Evolutionary conservation across 1,284 basidiomycete species (phyloP).

Genomic region (Cutaneotrichosporon sp.): DNA sequence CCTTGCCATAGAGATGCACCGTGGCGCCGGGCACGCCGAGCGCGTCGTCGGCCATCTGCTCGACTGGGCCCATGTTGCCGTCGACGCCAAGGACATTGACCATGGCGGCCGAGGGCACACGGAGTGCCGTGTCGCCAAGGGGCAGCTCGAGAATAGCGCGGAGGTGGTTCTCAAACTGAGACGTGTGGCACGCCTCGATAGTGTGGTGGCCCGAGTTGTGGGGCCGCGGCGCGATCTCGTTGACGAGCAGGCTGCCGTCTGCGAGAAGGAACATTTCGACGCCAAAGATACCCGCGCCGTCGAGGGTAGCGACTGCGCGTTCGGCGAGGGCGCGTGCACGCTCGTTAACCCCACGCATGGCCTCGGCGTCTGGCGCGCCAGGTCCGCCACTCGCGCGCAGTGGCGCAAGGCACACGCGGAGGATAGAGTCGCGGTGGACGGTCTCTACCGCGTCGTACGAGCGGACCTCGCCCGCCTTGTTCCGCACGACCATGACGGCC

Average conservation of each 20-base stretch:
- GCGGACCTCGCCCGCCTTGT: conserved; percentile 63
- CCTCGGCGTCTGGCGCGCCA: conserved; percentile 25
- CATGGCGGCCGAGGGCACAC: conserved; percentile 85
- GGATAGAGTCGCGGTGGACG: conserved; percentile 88
- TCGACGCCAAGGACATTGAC: conserved; percentile 86
- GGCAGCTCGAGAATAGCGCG: conserved; percentile 90
- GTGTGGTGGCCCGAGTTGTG: conserved; percentile 99
- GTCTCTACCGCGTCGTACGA: conserved; percentile 95
- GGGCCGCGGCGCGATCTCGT: conserved; percentile 98
- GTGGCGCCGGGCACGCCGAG: conserved; percentile 68
- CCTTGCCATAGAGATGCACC: conserved; percentile 90
- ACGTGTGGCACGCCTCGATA: conserved; percentile 95
- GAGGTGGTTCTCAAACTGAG: conserved; percentile 97
- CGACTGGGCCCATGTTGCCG: conserved; percentile 56
- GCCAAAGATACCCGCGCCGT: conserved; percentile 92
- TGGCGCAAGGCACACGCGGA: conserved; percentile 83
- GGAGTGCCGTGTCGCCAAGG: conserved; percentile 80
- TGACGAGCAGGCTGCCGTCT: conserved; percentile 76
- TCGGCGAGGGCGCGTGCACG: conserved; percentile 74
- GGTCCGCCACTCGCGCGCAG: conserved; percentile 53
- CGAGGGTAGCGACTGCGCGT: conserved; percentile 69
- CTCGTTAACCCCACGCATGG: conserved; percentile 53
- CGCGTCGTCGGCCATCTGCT: conserved; percentile 56
- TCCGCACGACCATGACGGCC: conserved; percentile 94
- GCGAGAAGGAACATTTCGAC: conserved; percentile 96